phyloP scores from a whole-genome alignment of 331 rosid species.

The Saraca asoca region DNA sequence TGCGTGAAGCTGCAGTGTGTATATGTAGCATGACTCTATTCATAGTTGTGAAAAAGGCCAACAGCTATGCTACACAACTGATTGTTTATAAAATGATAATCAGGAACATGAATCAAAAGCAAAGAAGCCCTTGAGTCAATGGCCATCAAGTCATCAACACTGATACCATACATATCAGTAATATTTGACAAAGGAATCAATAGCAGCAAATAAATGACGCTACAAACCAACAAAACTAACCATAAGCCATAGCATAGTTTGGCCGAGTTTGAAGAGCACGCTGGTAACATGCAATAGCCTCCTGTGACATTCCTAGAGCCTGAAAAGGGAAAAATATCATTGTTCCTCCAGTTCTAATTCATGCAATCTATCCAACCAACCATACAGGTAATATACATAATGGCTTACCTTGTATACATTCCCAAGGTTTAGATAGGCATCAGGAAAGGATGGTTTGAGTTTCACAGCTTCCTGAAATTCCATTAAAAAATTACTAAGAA shows the following conservation, averaged over 20 bases:
- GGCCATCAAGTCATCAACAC: neutral
- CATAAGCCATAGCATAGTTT: constrained; percentile 91
- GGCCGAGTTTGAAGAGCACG: constrained; percentile 93
- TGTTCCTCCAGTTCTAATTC: constrained; percentile 51
- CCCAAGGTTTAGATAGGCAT: constrained; percentile 98
- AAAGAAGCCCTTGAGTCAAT: too few species aligned
- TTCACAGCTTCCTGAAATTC: constrained; percentile 88
- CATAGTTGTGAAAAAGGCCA: too few species aligned
- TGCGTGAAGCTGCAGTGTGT: too few species aligned
- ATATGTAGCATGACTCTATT: too few species aligned
- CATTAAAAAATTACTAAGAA: neutral
- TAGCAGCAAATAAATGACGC: constrained; percentile 2
- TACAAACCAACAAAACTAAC: constrained; percentile 48
- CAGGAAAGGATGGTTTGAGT: constrained; percentile 95
- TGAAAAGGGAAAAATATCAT: constrained; percentile 53
- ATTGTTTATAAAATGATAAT: too few species aligned
- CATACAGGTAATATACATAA: constrained; percentile 44
- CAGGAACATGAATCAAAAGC: too few species aligned
- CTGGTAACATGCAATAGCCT: constrained; percentile 90
- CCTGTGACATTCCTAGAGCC: constrained; percentile 97
- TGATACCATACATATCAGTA: neutral
- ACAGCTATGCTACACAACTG: too few species aligned
- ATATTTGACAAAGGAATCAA: neutral
- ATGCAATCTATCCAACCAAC: constrained; percentile 52
- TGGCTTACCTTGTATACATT: constrained; percentile 94